Evolutionary conservation across 306 rosid genomes (phyloP).

Genomic region (Malus sylvestris): DNA sequence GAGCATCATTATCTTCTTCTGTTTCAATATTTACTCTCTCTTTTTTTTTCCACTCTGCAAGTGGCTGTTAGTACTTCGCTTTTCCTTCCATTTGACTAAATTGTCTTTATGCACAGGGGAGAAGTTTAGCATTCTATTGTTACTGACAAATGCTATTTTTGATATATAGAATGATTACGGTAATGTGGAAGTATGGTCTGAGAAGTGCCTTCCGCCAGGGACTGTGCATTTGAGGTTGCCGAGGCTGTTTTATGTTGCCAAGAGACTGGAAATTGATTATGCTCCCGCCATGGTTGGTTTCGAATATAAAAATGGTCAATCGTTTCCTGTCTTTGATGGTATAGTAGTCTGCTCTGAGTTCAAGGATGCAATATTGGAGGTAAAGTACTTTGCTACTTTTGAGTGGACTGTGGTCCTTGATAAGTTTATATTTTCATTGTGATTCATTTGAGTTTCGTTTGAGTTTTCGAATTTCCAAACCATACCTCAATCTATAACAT

Average conservation of each 20-base stretch:
- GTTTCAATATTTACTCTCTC: not conserved
- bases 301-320: conserved; percentile 74
- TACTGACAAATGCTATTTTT: not conserved
- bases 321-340: conserved; percentile 82
- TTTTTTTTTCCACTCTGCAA: not conserved
- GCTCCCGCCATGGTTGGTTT: conserved; percentile 98
- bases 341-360: conserved; percentile 91
- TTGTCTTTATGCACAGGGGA: not conserved
- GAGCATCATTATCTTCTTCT: not conserved
- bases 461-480: not conserved
- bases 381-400: conserved; percentile 18
- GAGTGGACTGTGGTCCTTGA: not conserved
- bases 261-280: conserved; percentile 79
- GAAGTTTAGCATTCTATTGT: not conserved
- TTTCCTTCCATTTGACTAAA: not conserved
- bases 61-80: not conserved
- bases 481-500: not conserved
- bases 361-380: conserved; percentile 73
- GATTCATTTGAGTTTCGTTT: not conserved
- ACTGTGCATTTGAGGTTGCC: conserved; percentile 78
- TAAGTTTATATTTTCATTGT: not conserved
- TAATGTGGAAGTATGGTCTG: conserved; percentile 95
- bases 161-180: conserved; percentile 67
- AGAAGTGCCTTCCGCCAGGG: conserved; percentile 96
- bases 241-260: conserved; percentile 64